Evolutionary conservation across 2,329 filamentous ascomycete species (phyloP).

Genomic region (Thelonectria blattea): DNA sequence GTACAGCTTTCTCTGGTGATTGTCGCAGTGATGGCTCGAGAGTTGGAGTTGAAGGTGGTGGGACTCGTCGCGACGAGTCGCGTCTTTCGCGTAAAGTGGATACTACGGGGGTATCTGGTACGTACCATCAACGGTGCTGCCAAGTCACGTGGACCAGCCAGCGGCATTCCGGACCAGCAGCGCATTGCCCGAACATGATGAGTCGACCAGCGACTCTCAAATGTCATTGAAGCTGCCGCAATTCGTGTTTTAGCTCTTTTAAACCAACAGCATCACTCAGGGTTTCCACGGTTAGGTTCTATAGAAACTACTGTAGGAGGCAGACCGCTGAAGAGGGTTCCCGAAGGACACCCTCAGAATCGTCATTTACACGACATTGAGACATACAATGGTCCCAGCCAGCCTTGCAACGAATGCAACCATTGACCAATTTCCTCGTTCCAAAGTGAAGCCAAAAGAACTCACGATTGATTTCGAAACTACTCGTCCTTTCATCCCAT

Average conservation of each 20-base stretch:
- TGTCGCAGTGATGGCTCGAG: conserved; percentile 31
- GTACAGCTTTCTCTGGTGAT: conserved; percentile 16
- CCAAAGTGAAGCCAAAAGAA: too few species aligned
- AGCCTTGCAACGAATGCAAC: too few species aligned
- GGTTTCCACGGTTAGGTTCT: too few species aligned
- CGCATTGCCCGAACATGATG: background rate
- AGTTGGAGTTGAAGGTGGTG: conserved; percentile 17
- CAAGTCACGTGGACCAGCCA: background rate
- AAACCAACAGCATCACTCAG: too few species aligned
- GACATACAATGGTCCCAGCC: too few species aligned
- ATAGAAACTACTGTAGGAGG: too few species aligned
- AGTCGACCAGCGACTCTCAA: background rate
- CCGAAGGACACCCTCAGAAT: too few species aligned
- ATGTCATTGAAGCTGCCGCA: background rate
- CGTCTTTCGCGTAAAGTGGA: conserved; percentile 38
- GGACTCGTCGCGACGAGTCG: conserved; percentile 30
- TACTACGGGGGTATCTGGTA: conserved; percentile 23
- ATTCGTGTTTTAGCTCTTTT: background rate
- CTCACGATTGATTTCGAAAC: too few species aligned
- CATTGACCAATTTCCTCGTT: too few species aligned
- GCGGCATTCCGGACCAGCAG: background rate
- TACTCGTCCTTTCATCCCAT: too few species aligned
- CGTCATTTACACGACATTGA: too few species aligned
- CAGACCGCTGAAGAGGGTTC: too few species aligned
- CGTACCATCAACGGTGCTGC: conserved; percentile 14